Conservation (phyloP, 169 alveolate species). For the Blepharisma undulans region DNA sequence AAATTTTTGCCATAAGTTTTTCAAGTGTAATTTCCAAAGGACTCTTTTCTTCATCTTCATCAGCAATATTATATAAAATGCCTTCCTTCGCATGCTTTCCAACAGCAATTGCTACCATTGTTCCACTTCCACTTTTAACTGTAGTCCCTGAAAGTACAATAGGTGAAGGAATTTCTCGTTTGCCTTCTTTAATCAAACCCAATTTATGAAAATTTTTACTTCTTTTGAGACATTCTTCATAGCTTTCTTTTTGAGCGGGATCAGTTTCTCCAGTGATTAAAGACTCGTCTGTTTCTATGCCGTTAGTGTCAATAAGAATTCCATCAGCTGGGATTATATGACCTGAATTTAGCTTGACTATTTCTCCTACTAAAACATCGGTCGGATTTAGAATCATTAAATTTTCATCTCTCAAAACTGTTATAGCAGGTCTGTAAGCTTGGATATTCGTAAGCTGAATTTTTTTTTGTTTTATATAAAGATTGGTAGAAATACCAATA, state of each 20-base stretch:
- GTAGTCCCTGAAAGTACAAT: constrained; percentile 87
- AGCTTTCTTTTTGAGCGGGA: constrained; percentile 63
- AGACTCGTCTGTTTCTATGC: constrained; percentile 85
- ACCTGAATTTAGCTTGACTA: constrained; percentile 83
- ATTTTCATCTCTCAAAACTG: constrained; percentile 68
- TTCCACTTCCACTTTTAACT: constrained; percentile 85
- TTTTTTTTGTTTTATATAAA: constrained; percentile 87
- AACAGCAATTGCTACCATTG: constrained; percentile 80
- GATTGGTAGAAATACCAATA: constrained; percentile 85
- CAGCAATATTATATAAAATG: constrained; percentile 57
- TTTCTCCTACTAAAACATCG: constrained; percentile 89
- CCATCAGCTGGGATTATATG: constrained; percentile 84
- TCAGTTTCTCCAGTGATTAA: constrained; percentile 90
- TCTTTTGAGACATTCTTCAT: background rate
- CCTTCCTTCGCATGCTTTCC: constrained; percentile 84
- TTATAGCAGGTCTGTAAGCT: constrained; percentile 57
- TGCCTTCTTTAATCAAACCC: background rate
- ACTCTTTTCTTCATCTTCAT: constrained; percentile 64
- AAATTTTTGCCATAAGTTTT: constrained; percentile 60
- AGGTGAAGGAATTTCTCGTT: constrained; percentile 78
- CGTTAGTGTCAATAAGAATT: constrained; percentile 76
- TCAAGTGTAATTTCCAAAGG: constrained; percentile 71
- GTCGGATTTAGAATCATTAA: constrained; percentile 54
- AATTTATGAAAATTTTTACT: background rate
- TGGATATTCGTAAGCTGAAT: constrained; percentile 76